A percentile compares a stretch with the other conserved stretches of the same genome.
Evolutionary conservation across 305 asterid species (phyloP).

Genomic region (Nicotiana rustica): DNA sequence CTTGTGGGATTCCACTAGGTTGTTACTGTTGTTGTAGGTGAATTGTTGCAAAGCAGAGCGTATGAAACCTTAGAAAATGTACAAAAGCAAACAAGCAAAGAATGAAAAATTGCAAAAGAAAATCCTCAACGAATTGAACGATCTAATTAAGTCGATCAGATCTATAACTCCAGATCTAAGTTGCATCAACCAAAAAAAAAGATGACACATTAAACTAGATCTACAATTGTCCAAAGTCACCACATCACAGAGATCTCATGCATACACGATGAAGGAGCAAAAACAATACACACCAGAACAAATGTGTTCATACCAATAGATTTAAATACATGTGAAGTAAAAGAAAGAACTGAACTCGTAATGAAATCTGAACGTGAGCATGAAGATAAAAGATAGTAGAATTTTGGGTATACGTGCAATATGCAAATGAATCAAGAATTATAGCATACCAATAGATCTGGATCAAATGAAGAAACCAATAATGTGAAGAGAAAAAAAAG

Average conservation of each 20-base stretch:
- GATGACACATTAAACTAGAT: background rate
- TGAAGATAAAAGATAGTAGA: background rate
- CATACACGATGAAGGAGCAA: background rate
- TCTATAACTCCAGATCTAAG: background rate
- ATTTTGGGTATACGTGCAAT: too few species aligned
- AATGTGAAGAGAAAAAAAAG: background rate
- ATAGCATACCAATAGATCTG: background rate
- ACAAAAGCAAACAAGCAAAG: background rate
- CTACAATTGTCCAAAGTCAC: slow-evolving; percentile 1
- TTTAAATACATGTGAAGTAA: background rate
- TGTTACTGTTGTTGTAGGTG: background rate
- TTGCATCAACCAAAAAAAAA: background rate
- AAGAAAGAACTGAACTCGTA: background rate
- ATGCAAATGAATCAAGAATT: too few species aligned
- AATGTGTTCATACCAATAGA: background rate
- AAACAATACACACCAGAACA: background rate
- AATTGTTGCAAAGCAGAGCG: background rate
- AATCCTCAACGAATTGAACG: background rate
- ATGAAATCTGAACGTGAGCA: background rate
- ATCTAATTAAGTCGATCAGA: background rate
- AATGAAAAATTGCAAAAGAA: background rate
- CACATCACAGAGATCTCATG: background rate
- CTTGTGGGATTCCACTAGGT: too few species aligned
- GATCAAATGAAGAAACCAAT: background rate
- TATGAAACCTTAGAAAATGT: background rate